Evolutionary conservation across 2,329 filamentous ascomycete genomes (phyloP).

Genomic region (Rutstroemia sp.): DNA sequence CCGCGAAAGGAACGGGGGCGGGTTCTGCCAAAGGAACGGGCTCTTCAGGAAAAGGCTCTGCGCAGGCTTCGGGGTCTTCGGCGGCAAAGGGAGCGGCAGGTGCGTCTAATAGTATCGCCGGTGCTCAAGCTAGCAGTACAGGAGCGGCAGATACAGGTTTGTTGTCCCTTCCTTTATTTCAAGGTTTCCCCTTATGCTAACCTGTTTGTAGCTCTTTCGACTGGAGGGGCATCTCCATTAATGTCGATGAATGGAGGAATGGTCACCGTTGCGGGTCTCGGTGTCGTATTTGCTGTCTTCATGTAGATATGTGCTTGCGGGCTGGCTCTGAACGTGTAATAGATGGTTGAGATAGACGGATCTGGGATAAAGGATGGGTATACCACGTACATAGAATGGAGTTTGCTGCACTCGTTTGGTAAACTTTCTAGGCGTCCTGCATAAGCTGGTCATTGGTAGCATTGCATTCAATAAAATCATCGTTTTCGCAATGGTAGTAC

Average conservation of each 20-base stretch:
- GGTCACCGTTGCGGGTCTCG: conserved; percentile 24
- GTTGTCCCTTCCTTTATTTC: not conserved
- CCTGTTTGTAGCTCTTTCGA: conserved; percentile 6
- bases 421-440: too few relatives aligned
- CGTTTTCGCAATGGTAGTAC: too few relatives aligned
- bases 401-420: too few relatives aligned
- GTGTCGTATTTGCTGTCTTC: conserved; percentile 27
- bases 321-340: not conserved
- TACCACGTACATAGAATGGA: too few relatives aligned
- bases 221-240: conserved; percentile 16
- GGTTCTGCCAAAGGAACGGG: not conserved
- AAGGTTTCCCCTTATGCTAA: not conserved
- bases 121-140: not conserved
- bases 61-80: not conserved
- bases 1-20: not conserved
- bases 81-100: conserved; percentile 2
- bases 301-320: conserved; percentile 18
- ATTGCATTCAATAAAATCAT: too few relatives aligned
- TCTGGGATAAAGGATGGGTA: not conserved
- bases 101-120: conserved; percentile 1
- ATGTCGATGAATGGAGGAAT: conserved; percentile 23
- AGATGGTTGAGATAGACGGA: too few relatives aligned
- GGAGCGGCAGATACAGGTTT: not conserved
- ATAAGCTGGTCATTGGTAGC: too few relatives aligned
- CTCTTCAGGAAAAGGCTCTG: not conserved